phyloP scores from a whole-genome alignment of 441 rosid genomes.

The Euphorbia celastroides region DNA sequence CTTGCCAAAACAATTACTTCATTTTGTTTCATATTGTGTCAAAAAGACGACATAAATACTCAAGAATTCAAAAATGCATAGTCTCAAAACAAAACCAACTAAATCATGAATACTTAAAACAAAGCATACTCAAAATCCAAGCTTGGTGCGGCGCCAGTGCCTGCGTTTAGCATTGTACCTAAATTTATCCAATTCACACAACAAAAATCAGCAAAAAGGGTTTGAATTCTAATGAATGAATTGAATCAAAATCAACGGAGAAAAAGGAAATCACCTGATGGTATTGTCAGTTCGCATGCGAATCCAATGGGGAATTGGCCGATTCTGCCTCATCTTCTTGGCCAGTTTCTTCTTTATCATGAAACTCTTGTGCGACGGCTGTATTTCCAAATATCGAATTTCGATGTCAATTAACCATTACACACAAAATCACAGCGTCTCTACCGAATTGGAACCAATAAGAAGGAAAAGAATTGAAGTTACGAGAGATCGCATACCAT shows the following conservation, averaged over 20 bases:
- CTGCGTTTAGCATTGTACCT: conserved; percentile 97
- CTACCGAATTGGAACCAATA: no score
- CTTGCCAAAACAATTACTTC: not conserved
- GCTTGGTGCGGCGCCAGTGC: conserved; percentile 98
- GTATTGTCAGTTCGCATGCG: conserved; percentile 84
- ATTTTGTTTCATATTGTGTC: not conserved
- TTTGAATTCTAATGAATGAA: not conserved
- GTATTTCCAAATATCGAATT: no score
- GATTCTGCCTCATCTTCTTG: conserved; percentile 90
- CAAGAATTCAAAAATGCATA: not conserved
- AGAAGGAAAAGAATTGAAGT: no score
- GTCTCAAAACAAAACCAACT: not conserved
- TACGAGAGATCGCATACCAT: no score
- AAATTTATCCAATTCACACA: not conserved
- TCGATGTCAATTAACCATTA: no score
- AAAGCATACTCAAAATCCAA: conserved; percentile 57
- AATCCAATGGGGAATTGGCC: conserved; percentile 93
- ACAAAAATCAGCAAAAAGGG: not conserved
- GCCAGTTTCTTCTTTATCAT: conserved; percentile 79
- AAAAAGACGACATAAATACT: not conserved
- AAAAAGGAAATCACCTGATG: conserved; percentile 46
- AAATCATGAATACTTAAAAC: not conserved
- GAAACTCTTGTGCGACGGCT: conserved; percentile 90
- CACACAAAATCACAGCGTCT: no score
- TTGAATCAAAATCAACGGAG: not conserved